These are phyloP conservation scores for Boeremia exigua DNA, from an alignment of 2,329 filamentous ascomycete genomes.

Conservation along the genomic window DNA sequence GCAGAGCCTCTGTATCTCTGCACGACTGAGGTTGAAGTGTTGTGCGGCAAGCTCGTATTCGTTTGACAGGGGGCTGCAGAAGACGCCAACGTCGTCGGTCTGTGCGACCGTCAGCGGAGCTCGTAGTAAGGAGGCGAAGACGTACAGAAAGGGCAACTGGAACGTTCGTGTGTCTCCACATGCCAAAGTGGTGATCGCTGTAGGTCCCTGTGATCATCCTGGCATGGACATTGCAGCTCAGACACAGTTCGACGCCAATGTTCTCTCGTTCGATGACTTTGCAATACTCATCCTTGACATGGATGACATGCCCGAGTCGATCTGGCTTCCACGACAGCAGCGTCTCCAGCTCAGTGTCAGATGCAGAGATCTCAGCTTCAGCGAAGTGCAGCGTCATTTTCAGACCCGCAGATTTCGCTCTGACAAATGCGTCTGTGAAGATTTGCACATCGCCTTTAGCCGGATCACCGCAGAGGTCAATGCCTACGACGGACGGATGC, in stretches of 20 bases:
- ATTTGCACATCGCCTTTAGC: constrained; percentile 64
- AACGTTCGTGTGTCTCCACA: constrained; percentile 67
- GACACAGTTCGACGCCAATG: constrained; percentile 75
- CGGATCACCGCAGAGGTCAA: constrained; percentile 83
- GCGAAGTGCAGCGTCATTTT: constrained; percentile 79
- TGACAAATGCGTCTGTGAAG: constrained; percentile 65
- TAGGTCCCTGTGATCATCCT: constrained; percentile 72
- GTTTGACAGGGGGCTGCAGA: constrained; percentile 76
- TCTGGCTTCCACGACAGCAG: constrained; percentile 71
- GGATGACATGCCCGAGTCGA: constrained; percentile 79
- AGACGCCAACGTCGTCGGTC: constrained; percentile 86
- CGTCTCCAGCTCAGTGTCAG: constrained; percentile 65
- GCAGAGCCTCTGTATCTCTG: constrained; percentile 62
- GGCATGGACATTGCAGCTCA: constrained; percentile 81
- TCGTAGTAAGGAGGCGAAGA: constrained; percentile 24
- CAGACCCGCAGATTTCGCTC: constrained; percentile 63
- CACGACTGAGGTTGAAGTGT: constrained; percentile 66
- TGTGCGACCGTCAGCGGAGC: constrained; percentile 44
- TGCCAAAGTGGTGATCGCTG: constrained; percentile 76
- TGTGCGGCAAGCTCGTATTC: constrained; percentile 76
- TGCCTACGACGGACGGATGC: constrained; percentile 67
- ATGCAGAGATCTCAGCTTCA: constrained; percentile 66
- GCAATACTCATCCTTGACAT: constrained; percentile 68
- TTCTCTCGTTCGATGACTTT: constrained; percentile 59
- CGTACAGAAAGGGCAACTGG: constrained; percentile 71